phyloP scores from a whole-genome alignment of 2,329 filamentous ascomycete species.

The Nigrospora osmanthi region DNA sequence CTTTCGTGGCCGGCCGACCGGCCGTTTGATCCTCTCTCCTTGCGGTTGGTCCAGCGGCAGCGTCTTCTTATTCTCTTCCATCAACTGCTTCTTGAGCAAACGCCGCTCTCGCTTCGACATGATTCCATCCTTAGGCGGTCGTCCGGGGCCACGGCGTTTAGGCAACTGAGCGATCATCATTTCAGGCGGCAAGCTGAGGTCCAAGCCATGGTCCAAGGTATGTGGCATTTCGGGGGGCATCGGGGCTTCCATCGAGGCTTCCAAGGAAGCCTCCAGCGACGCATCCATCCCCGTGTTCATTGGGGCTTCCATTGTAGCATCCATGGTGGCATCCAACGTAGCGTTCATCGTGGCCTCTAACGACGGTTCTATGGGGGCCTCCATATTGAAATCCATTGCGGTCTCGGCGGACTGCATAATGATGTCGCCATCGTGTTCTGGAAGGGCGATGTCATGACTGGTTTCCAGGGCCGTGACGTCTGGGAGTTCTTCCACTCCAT shows the following conservation, averaged over 20 bases:
- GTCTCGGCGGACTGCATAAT: constrained; percentile 4
- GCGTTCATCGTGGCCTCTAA: too few relatives aligned
- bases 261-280: too few relatives aligned
- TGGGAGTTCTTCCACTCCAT: constrained; percentile 11
- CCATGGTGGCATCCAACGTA: too few relatives aligned
- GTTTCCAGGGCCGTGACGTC: too few relatives aligned
- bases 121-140: constrained; percentile 74
- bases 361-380: too few relatives aligned
- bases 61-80: constrained; percentile 44
- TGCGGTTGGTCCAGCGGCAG: constrained; percentile 33
- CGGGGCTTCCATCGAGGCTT: too few relatives aligned
- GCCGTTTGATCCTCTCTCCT: constrained; percentile 49
- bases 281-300: too few relatives aligned
- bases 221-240: neutral
- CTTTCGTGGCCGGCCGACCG: constrained; percentile 58
- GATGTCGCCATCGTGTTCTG: neutral
- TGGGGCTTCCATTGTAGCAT: too few relatives aligned
- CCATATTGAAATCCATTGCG: too few relatives aligned
- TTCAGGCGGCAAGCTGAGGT: constrained; percentile 14
- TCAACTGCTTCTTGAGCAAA: constrained; percentile 50
- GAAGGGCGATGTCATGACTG: neutral
- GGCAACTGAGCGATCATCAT: constrained; percentile 36
- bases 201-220: neutral
- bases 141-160: constrained; percentile 68
- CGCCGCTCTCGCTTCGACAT: constrained; percentile 73